Percentiles rank a stretch among this genome's conserved stretches.
Conservation (phyloP, 1,139 yeast genomes). For the Saccharomyces hybrid region DNA sequence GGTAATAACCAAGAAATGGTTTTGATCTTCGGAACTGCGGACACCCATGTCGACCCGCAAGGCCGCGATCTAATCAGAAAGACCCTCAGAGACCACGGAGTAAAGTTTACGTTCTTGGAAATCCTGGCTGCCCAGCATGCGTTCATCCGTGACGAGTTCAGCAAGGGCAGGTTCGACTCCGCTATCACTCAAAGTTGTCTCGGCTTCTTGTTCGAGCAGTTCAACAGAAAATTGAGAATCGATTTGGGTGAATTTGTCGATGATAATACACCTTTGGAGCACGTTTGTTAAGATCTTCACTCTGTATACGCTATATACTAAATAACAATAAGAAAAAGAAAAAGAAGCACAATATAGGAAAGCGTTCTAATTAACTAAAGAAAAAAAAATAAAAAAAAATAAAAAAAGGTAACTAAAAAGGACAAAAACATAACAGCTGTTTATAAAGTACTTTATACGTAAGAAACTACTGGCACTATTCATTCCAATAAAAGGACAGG, state of each 20-base stretch:
- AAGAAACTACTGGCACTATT: background rate
- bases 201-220: slow-evolving; percentile 62
- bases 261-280: slow-evolving; percentile 43
- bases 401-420: background rate
- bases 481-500: background rate
- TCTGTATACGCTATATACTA: background rate
- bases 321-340: background rate
- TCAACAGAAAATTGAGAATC: slow-evolving; percentile 57
- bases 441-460: background rate
- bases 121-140: slow-evolving; percentile 79
- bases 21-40: slow-evolving; percentile 70
- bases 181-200: slow-evolving; percentile 63
- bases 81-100: slow-evolving; percentile 51
- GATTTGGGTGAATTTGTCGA: slow-evolving; percentile 61
- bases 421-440: background rate
- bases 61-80: slow-evolving; percentile 68
- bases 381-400: background rate
- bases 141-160: slow-evolving; percentile 67
- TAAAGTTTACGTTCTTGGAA: slow-evolving; percentile 64
- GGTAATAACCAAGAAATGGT: slow-evolving; percentile 47
- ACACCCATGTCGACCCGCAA: slow-evolving; percentile 71
- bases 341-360: background rate
- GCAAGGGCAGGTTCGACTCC: slow-evolving; percentile 75
- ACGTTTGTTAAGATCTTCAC: slow-evolving; percentile 47
- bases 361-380: background rate